These are phyloP conservation scores for Plasmodium cynomolgi DNA, from an alignment of 169 alveolate species.

Conservation along the genomic window DNA sequence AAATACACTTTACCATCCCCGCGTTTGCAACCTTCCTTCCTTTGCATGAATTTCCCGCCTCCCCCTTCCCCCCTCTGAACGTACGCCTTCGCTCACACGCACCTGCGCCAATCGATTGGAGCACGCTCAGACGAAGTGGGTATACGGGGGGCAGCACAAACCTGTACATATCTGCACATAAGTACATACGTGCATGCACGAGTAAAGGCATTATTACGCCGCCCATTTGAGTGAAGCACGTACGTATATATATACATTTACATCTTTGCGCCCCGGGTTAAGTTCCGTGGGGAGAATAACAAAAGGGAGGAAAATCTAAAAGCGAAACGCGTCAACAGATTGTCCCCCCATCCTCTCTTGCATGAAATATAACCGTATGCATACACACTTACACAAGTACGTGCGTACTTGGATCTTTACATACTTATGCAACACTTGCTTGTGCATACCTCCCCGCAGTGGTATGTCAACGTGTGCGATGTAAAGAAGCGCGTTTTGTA, in stretches of 20 bases:
- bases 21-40: neutral
- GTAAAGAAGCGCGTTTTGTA: neutral
- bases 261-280: neutral
- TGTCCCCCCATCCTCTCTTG: neutral
- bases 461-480: neutral
- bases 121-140: neutral
- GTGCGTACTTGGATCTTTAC: neutral
- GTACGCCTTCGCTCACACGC: neutral
- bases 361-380: neutral
- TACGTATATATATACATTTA: neutral
- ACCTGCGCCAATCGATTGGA: neutral
- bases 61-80: neutral
- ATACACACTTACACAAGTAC: neutral
- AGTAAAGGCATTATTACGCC: neutral
- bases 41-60: neutral
- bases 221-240: neutral
- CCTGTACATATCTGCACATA: neutral
- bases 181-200: neutral
- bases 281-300: neutral
- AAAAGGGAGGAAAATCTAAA: neutral
- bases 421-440: neutral
- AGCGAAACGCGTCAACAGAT: neutral
- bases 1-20: neutral
- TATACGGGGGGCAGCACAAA: neutral
- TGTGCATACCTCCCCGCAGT: neutral